A percentile compares a stretch with the other conserved stretches of the same genome.
Conservation (phyloP, 140 eudicot genomes). For the Senecio squalidus region DNA sequence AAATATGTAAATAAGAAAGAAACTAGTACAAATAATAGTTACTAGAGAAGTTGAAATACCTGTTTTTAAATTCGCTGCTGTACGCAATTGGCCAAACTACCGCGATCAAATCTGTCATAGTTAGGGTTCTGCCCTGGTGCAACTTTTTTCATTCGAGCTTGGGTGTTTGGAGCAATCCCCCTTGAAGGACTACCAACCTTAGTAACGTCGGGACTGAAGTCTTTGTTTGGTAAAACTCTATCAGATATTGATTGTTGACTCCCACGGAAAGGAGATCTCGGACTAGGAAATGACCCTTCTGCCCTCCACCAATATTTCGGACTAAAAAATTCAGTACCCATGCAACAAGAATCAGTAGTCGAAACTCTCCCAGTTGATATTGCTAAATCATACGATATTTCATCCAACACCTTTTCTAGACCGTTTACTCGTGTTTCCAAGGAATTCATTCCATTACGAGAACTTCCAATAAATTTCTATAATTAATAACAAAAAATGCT, state of each 20-base stretch:
- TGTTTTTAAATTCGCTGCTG: constrained; percentile 33
- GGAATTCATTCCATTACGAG: constrained; percentile 82
- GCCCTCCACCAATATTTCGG: constrained; percentile 87
- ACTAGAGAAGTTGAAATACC: constrained; percentile 19
- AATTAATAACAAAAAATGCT: constrained; percentile 1
- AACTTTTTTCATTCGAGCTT: constrained; percentile 21
- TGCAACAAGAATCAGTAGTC: constrained; percentile 52
- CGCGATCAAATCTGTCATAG: constrained; percentile 33
- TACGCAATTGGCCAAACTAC: constrained; percentile 19
- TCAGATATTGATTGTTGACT: constrained; percentile 27
- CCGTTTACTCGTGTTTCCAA: constrained; percentile 90
- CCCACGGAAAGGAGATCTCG: constrained; percentile 21
- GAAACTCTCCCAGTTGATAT: constrained; percentile 56
- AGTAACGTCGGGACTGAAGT: constrained; percentile 13
- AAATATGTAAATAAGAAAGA: neutral
- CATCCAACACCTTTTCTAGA: constrained; percentile 72
- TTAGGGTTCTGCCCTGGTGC: constrained; percentile 16
- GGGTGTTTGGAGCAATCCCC: constrained; percentile 11
- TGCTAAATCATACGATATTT: constrained; percentile 71
- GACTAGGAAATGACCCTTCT: constrained; percentile 46
- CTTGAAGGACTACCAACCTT: constrained; percentile 19
- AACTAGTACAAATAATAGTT: neutral
- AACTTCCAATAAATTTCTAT: constrained; percentile 82
- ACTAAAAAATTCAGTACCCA: constrained; percentile 78
- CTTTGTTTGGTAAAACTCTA: constrained; percentile 17